Conservation (phyloP, 1,139 yeast species). For the Sugiyamaella pinicola region DNA sequence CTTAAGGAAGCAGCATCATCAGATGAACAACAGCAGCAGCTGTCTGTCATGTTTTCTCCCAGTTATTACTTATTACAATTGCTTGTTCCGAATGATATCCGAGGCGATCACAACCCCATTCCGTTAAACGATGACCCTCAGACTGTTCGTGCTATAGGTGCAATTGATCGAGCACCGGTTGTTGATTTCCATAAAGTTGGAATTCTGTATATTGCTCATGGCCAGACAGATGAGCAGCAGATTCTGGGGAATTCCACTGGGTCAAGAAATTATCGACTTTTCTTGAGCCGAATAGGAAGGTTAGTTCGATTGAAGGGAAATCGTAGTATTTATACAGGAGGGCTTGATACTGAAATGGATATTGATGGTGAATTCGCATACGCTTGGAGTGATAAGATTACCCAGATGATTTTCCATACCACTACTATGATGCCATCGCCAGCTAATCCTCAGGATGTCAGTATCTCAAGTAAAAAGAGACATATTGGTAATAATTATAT, state of each 20-base stretch:
- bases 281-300: slow-evolving; percentile 60
- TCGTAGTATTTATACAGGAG: slow-evolving; percentile 68
- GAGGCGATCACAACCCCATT: slow-evolving; percentile 42
- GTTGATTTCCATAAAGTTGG: slow-evolving; percentile 83
- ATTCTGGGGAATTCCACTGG: slow-evolving; percentile 69
- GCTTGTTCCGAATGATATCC: slow-evolving; percentile 40
- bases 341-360: slow-evolving; percentile 69
- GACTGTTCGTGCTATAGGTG: slow-evolving; percentile 58
- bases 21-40: slow-evolving; percentile 2
- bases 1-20: slow-evolving; percentile 4
- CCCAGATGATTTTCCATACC: slow-evolving; percentile 75
- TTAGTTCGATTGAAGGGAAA: slow-evolving; percentile 59
- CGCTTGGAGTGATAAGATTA: slow-evolving; percentile 70
- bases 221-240: slow-evolving; percentile 64
- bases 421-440: slow-evolving; percentile 75
- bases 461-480: slow-evolving; percentile 64
- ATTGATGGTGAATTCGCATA: slow-evolving; percentile 77
- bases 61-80: slow-evolving; percentile 49
- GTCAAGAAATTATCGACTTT: slow-evolving; percentile 60
- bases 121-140: slow-evolving; percentile 53
- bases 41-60: slow-evolving; percentile 44
- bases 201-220: slow-evolving; percentile 68
- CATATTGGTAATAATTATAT: slow-evolving; percentile 88
- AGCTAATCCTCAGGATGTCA: slow-evolving; percentile 47
- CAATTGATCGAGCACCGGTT: slow-evolving; percentile 75